These are phyloP conservation scores for Teunomyces lycoperdinae DNA, from an alignment of 805 yeast species.

Conservation along the genomic window DNA sequence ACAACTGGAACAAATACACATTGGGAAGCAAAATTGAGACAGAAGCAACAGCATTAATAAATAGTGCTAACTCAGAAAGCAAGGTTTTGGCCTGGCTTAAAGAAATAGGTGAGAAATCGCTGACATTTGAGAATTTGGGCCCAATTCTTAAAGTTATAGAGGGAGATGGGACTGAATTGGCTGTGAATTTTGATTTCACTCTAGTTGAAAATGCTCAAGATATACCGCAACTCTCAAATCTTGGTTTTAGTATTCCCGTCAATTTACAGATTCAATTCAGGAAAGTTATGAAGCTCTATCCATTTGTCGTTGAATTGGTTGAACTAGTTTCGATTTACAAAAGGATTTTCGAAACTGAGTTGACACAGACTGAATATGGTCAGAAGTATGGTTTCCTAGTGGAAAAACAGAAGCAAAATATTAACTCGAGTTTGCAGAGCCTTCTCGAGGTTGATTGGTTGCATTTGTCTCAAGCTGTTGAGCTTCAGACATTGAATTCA, in stretches of 20 bases:
- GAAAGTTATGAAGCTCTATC: constrained; percentile 50
- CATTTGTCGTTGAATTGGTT: constrained; percentile 51
- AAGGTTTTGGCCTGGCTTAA: constrained; percentile 51
- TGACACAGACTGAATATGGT: constrained; percentile 28
- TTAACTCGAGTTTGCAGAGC: constrained; percentile 30
- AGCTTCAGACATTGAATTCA: constrained; percentile 31
- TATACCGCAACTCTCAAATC: constrained; percentile 45
- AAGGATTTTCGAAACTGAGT: constrained; percentile 18
- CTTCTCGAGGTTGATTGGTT: constrained; percentile 53
- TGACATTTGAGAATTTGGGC: constrained; percentile 8
- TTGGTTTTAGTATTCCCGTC: constrained; percentile 60
- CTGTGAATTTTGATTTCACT: constrained; percentile 51
- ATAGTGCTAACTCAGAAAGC: constrained; percentile 42
- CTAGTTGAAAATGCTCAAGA: constrained; percentile 49
- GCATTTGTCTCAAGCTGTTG: constrained; percentile 47
- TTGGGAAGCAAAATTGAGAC: constrained; percentile 57
- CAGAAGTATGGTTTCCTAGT: constrained; percentile 44
- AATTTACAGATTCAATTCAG: constrained; percentile 45
- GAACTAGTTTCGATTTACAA: constrained; percentile 50
- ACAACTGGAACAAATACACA: constrained; percentile 37
- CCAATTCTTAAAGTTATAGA: constrained; percentile 7
- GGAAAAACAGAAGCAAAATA: constrained; percentile 24
- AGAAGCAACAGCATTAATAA: constrained; percentile 46
- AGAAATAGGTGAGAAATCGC: background rate
- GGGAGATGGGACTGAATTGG: constrained; percentile 22